Evolutionary conservation across 768 basidiomycete genomes (phyloP).

Genomic region (Kockovaella imperatae): DNA sequence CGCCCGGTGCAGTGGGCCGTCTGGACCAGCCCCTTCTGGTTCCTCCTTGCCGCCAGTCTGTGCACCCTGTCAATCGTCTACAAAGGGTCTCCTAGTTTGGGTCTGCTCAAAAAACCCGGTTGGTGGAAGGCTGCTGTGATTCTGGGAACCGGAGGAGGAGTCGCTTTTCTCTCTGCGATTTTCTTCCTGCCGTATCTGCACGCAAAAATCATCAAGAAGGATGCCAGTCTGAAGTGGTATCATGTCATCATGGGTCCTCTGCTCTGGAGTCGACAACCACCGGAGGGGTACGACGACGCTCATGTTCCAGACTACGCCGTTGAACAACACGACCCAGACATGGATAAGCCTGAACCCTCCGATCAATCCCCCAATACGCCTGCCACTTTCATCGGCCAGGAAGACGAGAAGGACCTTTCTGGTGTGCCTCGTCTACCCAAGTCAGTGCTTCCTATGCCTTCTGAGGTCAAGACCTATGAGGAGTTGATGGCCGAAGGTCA

Average conservation of each 20-base stretch:
- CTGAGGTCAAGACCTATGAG: conserved; percentile 6
- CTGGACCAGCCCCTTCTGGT: conserved; percentile 40
- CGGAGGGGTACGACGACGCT: conserved; percentile 33
- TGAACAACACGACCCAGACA: conserved; percentile 15
- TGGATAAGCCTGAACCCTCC: not conserved
- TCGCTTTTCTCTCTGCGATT: conserved; percentile 41
- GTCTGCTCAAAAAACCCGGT: conserved; percentile 38
- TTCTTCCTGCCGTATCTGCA: conserved; percentile 48
- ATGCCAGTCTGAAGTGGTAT: conserved; percentile 46
- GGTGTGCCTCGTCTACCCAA: conserved; percentile 3
- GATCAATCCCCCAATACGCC: not conserved
- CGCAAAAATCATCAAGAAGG: conserved; percentile 45
- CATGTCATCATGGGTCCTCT: conserved; percentile 48
- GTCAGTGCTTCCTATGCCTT: not conserved
- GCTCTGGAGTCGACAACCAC: conserved; percentile 43
- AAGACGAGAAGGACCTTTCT: conserved; percentile 2
- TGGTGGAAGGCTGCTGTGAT: conserved; percentile 42
- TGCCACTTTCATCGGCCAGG: not conserved
- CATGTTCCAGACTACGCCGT: conserved; percentile 34
- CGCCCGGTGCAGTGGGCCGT: conserved; percentile 41
- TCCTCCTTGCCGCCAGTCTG: conserved; percentile 39
- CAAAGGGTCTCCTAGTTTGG: conserved; percentile 47
- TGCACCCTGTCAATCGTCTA: conserved; percentile 46
- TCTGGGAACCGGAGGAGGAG: conserved; percentile 41
- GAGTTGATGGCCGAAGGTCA: conserved; percentile 16